Evolutionary conservation across 495 filamentous ascomycete genomes (phyloP), one percentile per base, ranked within the genome.

Genomic region (Penicillium antarcticum): DNA sequence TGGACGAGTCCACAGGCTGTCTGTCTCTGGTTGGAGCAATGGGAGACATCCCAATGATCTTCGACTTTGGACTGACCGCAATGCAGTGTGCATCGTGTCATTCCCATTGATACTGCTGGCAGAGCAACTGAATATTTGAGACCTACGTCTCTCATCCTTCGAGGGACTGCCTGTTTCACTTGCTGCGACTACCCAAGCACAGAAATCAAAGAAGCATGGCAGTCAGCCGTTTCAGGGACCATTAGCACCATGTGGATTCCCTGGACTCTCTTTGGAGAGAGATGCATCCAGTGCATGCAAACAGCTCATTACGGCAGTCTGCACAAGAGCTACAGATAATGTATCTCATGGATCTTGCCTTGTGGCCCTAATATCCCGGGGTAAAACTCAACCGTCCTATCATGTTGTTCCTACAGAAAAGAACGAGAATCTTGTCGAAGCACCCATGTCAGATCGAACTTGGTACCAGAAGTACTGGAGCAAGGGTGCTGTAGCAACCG

Each of bases 211-310:
- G 36, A 44, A 43, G 56, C 45, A 62, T 63, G 54, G 60, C 53
- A 49, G 47, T 29, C 45, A 60, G 55, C 57, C 57, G 65, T 62
- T 61, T 65, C 54, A 64, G 58, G 58, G 48, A 61, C 51, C 51
- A 47, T 52, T 58, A 48, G 52, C 48, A 57, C 59, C 57, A 84
- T 79, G 58, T 77, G 75, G 37, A 95, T 66, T 17, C 80, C 77
- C 29, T 77, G 70, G 21, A 83, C 75, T 32, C n/a, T 14, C 26
- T 33, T 31, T 45, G 29, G 42, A 13, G 26, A 49, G 5, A 47
- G 24, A 32, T 11, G n/a, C 23, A 45, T 42, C 9, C 13, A 35
- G 49, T 59, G 45, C 49, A 57, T 66, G 54, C 67, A 72, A 72
- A 72, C 69, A 68, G 62, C 45, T 40, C 19, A 34, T 55, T 56